These are phyloP conservation scores for Nitzschia sp. DNA, from an alignment of 108 stramenopile species.

Conservation along the genomic window DNA sequence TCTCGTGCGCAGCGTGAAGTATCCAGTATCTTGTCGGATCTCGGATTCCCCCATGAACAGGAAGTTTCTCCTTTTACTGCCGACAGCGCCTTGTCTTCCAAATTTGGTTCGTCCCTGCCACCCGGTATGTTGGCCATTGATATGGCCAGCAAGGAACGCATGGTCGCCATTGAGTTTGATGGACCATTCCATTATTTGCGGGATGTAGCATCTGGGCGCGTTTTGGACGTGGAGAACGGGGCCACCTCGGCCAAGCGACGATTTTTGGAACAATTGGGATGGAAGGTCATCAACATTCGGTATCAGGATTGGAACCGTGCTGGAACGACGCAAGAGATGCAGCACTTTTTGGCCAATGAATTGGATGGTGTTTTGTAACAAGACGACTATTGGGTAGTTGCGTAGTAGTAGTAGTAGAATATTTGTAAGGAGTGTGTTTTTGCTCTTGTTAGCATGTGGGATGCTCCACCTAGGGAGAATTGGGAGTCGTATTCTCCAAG, in stretches of 20 bases:
- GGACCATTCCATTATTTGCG: conserved; percentile 17
- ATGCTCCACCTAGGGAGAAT: not conserved
- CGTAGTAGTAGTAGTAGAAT: no score
- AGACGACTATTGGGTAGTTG: no score
- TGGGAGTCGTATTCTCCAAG: not conserved
- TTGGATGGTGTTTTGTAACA: no score
- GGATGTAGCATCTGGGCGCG: not conserved
- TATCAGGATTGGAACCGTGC: conserved; percentile 6
- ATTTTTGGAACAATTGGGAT: conserved; percentile 12
- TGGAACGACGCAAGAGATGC: no score
- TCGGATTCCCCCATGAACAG: not conserved
- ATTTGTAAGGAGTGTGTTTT: not conserved
- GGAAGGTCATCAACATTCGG: conserved; percentile 22
- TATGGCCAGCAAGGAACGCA: conserved; percentile 7
- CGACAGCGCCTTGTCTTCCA: not conserved
- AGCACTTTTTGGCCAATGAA: no score
- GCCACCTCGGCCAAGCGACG: conserved; percentile 25
- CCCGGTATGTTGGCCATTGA: conserved; percentile 24
- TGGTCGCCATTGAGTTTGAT: conserved; percentile 24
- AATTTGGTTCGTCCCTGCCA: not conserved
- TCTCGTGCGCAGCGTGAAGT: conserved; percentile 2
- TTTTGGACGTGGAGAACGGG: conserved; percentile 7
- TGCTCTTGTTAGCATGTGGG: not conserved
- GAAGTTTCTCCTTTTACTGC: conserved; percentile 10
- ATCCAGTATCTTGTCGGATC: not conserved